Evolutionary conservation across 2,329 filamentous ascomycete genomes (phyloP), one percentile per base, ranked within the genome.

Genomic region (Fusarium decemcellulare): DNA sequence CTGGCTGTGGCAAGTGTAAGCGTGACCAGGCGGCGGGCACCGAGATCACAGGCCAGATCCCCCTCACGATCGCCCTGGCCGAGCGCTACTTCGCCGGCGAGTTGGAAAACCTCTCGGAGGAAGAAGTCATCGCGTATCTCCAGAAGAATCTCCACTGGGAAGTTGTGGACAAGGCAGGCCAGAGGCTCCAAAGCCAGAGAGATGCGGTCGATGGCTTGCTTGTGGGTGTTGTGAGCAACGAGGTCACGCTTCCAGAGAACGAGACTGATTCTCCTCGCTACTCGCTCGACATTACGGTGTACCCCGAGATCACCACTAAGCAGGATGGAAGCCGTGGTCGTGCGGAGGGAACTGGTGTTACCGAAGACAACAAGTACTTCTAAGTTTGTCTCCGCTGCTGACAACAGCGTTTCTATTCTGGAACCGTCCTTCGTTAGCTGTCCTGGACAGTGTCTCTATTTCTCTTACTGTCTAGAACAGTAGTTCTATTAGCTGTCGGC

Each of bases 51-150:
- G 59, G 59, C 2, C 44, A 62, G 30, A 62, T 62, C 16, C 52
- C 59, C 0, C 59, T 62, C 8, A 62, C 59, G 5, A 62, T 62
- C 29, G 59, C 53, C 8, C 12, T 58, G 12, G 53, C 29, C n/a
- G 59, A 62, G 39, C 53, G 59, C 16, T 62, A 52, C 39, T 62
- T 62, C 43, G 59, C 59, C 6, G 53, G 53, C 15, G n/a, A 46
- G 11, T 30, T 62, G 9, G 14, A 16, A 7, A 51, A 53, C 12
- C 46, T 62, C 9, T 27, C 18, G 2, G 56, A 59, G 29, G 27
- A 42, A 3, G 46, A 51, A 14, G 56, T 52, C 37, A 52, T 14
- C 4, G 44, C n/a, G 12, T 59, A 59, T n/a, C 46, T 59, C 14
- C 14, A n/a, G 10, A 27, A 32, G 7, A 11, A 59, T 9, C 46